Percentiles rank a stretch among this genome's conserved stretches.
Evolutionary conservation across 352 stramenopile genomes (phyloP).

Genomic region (Globisporangium abappressorium): DNA sequence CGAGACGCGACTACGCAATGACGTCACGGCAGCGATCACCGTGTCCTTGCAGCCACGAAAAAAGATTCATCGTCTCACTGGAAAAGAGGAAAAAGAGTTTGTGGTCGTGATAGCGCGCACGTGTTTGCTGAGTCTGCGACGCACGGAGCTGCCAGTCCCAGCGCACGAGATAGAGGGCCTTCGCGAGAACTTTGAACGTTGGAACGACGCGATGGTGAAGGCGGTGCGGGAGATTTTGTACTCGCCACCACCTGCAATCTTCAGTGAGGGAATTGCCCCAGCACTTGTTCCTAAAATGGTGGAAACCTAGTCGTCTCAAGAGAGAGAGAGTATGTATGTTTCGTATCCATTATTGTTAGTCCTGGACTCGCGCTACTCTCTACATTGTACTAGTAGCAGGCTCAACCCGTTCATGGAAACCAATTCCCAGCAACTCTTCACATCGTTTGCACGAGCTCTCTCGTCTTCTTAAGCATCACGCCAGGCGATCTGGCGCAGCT

Average conservation of each 20-base stretch:
- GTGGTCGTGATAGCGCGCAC: slow-evolving; percentile 6
- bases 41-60: neutral
- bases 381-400: neutral
- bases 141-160: neutral
- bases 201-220: slow-evolving; percentile 5
- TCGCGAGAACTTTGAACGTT: neutral
- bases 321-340: too few species aligned
- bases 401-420: neutral
- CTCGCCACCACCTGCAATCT: neutral
- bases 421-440: neutral
- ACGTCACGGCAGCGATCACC: slow-evolving; percentile 1
- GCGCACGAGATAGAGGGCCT: neutral
- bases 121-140: slow-evolving; percentile 1
- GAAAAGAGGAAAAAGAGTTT: slow-evolving; percentile 3
- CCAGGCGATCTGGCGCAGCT: neutral
- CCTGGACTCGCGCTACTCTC: too few species aligned
- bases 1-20: neutral
- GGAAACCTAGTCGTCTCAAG: too few species aligned
- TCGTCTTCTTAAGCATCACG: slow-evolving; percentile 7
- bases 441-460: neutral
- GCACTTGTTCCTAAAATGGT: too few species aligned
- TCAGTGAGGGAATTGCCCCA: too few species aligned
- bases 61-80: neutral
- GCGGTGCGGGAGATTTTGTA: neutral
- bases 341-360: too few species aligned